Evolutionary conservation across 495 filamentous ascomycete species (phyloP), one percentile per base, ranked within the genome.

Genomic region (Penicillium simplicissimum): DNA sequence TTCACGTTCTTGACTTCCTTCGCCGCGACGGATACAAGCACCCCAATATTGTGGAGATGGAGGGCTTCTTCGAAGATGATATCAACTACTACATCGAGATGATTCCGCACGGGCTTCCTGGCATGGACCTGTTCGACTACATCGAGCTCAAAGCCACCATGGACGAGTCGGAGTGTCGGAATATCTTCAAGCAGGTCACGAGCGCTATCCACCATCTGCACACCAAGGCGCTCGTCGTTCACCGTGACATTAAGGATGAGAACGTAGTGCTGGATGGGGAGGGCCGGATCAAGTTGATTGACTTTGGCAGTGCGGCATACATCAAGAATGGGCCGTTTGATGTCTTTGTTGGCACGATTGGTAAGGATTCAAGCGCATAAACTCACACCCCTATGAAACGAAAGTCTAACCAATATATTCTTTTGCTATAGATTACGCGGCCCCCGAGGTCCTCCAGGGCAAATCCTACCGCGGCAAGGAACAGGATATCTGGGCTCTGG

Each of bases 11-110:
- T 10, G 92, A 99, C 72, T 99, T 93, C 70, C 86, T 99, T 1
- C 87, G 92, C 34, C 83, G 90, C 5, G 92, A 96, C 63, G 93
- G 90, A 28, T 80, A 93, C 40, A 88, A 85, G 66, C 95, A 99
- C 69, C 90, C 92, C 25, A 98, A 98, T 67, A 97, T 99, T 60
- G 92, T 99, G 31, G 95, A 98, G 77, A 98, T 99, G 96, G 86
- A 89, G 37, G 93, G 96, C 60, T 99, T 98, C 76, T 99, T 99
- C 71, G 95, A 99, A 72, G 96, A 99, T 58, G 91, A 96, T 60
- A 80, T 92, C 70, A 98, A 99, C 67, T 99, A 99, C 72, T 98
- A 99, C 69, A 99, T 99, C 67, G 96, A 98, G 70, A 98, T 98
- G 95, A 81, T 90, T 7, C 95, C 95, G 13, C 95, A 98, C 65